A percentile compares a stretch with the other conserved stretches of the same genome.
Evolutionary conservation across 305 asterid species (phyloP).

Genomic region (Fraxinus albicans): DNA sequence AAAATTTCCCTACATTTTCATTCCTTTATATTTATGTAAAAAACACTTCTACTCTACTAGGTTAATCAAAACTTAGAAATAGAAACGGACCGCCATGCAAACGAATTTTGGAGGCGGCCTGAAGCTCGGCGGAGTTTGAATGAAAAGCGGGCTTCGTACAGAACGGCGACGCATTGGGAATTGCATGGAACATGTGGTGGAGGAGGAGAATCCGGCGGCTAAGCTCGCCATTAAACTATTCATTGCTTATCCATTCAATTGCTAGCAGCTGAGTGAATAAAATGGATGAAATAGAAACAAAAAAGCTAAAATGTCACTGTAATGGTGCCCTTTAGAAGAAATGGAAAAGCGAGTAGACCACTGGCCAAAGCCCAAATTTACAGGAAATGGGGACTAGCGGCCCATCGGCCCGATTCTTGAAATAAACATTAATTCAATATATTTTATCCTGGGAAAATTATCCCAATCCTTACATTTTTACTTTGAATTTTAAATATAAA

Average conservation of each 20-base stretch:
- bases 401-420: background rate
- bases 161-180: constrained; percentile 31
- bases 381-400: background rate
- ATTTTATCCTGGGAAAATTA: no score
- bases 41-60: background rate
- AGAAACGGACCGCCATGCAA: constrained; percentile 79
- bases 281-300: constrained; percentile 31
- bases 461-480: no score
- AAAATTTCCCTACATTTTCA: background rate
- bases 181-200: constrained; percentile 37
- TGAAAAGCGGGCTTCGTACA: constrained; percentile 19
- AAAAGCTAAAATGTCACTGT: background rate
- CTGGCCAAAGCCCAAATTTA: background rate
- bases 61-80: background rate
- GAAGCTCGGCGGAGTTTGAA: constrained; percentile 36
- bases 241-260: constrained; percentile 32
- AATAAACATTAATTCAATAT: no score
- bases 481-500: no score
- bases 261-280: constrained; percentile 19
- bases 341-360: background rate
- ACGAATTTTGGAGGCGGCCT: constrained; percentile 42
- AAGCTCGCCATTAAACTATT: constrained; percentile 53
- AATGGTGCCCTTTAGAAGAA: background rate
- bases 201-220: constrained; percentile 45
- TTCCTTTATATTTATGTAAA: background rate